Base-by-base conservation (phyloP, 1,284 basidiomycete genomes). In the Grifola frondosa region DNA sequence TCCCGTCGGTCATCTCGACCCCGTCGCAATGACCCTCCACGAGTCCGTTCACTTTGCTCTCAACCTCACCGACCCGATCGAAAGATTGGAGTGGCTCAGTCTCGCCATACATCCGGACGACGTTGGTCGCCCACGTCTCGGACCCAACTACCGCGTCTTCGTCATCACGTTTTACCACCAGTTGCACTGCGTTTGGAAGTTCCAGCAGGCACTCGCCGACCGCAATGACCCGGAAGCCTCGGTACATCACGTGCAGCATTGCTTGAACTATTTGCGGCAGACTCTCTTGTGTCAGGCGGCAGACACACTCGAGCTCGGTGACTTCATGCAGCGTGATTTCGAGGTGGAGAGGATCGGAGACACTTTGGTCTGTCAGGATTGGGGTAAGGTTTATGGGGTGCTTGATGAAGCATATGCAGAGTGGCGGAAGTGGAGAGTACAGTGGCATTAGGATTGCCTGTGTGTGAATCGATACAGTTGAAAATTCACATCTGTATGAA, bases 301-400 rank as follows among this genome's bases (percentile, higher is more conserved):
- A 49, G 58, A 68, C 31, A 69, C 70, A 4, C 62, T 77, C 21
- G 73, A 75, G 51, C 65, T 58, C n/a, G 74, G 70, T 4, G 71
- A 69, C 52, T 73, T 68, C 48, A 61, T 52, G 39, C 49, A 42
- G 42, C 53, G 63, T n/a, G 67, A 71, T 52, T 69, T 74, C 40
- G 62, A 63, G 35, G 58, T 54, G 35, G 63, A 67, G 38, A 56
- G 67, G 47, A 57, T 54, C 2, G 68, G 67, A 1, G 65, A 62
- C 11, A 69, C 67, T 13, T 74, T 75, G 49, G 54, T 70, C 24
- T 78, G 77, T 47, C 60, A 62, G 35, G 73, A 78, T 53, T 78
- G 75, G 77, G 58, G 57, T 26, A 59, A 63, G 38, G 63, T 71
- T n/a, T 75, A 73, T 25, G 36, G 46, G 9, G 25, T 37, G 10